Evolutionary conservation across 805 yeast genomes (phyloP), one percentile per base, ranked within the genome.

Genomic region (Candida quercuum): DNA sequence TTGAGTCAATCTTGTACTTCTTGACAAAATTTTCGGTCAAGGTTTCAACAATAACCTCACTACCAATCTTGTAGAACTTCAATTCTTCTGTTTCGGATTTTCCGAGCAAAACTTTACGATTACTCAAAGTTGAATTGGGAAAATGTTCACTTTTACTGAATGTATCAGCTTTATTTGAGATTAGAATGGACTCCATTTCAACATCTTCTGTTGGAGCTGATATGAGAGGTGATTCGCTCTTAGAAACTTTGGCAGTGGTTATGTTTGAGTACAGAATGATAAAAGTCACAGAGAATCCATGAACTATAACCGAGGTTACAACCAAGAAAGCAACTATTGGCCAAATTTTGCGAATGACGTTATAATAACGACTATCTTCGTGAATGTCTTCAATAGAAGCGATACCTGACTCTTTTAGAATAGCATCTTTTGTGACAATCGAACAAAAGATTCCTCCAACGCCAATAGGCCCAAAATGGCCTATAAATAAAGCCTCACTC

Each of bases 391-490:
- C 25, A 78, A 56, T 0, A 91, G 89, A 0, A 83, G 76, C 63
- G 15, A 72, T 65, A 14, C 66, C 61, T 40, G 62, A 65, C 6
- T 60, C 66, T 52, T 85, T 94, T 37, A 84, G 62, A 43, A 29
- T 29, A 16, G 79, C 83, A 10, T 78, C 74, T 42, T 91, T 74
- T 1, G 95, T 87, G 43, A 87, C 66, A 34, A 88, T 79, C 6
- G 86, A 79, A 30, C 93, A 91, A 60, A 85, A 87, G 8, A 88
- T 69, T 2, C 95, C 95, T 40, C 96, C 96, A 16, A 88, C 96
- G 33, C 97, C 97, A 54, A 89, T 86, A 2, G 97, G 96, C 13
- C 97, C 97, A 59, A 89, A 88, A 63, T 88, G 96, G 15, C 96
- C 96, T 57, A 94, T 86, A 59, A 89, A 89, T 3, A 88, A 56